Conservation (phyloP, 805 yeast species). For the Hanseniaspora singularis region DNA sequence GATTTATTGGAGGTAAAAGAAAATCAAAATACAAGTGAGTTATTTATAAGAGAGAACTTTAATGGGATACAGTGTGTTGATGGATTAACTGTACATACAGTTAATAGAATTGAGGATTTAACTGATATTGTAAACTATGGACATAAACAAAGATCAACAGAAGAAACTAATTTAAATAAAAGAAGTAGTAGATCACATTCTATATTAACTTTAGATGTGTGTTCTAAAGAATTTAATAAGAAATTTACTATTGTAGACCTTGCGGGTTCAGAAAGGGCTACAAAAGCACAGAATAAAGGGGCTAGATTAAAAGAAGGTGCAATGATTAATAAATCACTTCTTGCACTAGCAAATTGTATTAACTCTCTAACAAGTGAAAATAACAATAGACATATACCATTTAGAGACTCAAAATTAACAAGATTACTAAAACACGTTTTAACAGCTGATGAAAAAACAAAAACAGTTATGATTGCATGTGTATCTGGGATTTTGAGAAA, state of each 20-base stretch:
- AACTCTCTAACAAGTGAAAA: conserved; percentile 65
- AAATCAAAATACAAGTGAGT: background rate
- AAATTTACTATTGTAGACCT: conserved; percentile 60
- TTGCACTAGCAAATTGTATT: conserved; percentile 88
- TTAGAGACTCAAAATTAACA: conserved; percentile 81
- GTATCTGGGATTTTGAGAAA: conserved; percentile 76
- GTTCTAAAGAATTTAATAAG: conserved; percentile 28
- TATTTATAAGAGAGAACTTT: conserved; percentile 41
- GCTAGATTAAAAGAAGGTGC: conserved; percentile 80
- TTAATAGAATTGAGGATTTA: conserved; percentile 54
- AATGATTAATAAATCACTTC: conserved; percentile 72
- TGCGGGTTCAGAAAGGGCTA: conserved; percentile 93
- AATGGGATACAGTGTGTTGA: conserved; percentile 11
- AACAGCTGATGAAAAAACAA: conserved; percentile 87
- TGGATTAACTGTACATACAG: conserved; percentile 34
- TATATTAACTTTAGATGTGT: conserved; percentile 68
- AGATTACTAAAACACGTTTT: conserved; percentile 56
- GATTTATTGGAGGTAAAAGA: conserved; percentile 53
- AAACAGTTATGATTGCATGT: conserved; percentile 93
- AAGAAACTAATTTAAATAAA: conserved; percentile 84
- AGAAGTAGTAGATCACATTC: conserved; percentile 91
- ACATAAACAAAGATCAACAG: conserved; percentile 63
- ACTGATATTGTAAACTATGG: conserved; percentile 68
- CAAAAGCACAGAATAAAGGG: conserved; percentile 78
- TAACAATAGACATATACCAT: conserved; percentile 54